These are phyloP conservation scores for Globisporangium megalacanthum DNA, from an alignment of 352 stramenopile genomes.

Conservation along the genomic window DNA sequence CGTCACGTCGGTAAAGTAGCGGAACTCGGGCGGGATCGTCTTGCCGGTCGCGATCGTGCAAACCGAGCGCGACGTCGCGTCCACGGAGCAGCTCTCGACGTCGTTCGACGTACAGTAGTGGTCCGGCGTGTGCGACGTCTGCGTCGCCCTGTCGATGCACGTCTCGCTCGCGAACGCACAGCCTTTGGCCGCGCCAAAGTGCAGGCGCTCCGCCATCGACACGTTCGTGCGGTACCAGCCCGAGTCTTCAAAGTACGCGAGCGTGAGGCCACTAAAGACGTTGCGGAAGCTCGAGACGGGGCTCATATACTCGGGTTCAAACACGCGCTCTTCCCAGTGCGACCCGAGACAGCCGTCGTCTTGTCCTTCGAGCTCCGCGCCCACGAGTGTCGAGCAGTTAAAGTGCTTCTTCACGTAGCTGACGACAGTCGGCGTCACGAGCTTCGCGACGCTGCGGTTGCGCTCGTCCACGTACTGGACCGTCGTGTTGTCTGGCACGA, in stretches of 20 bases:
- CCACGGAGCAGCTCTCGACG: slow-evolving; percentile 69
- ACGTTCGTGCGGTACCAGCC: slow-evolving; percentile 73
- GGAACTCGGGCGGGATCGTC: slow-evolving; percentile 40
- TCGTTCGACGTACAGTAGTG: slow-evolving; percentile 61
- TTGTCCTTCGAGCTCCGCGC: slow-evolving; percentile 77
- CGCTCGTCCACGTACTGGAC: slow-evolving; percentile 53
- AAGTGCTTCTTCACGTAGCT: slow-evolving; percentile 66
- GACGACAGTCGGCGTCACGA: slow-evolving; percentile 62
- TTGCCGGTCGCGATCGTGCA: slow-evolving; percentile 43
- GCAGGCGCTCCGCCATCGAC: slow-evolving; percentile 39
- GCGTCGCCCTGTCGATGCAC: slow-evolving; percentile 54
- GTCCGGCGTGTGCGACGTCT: slow-evolving; percentile 33
- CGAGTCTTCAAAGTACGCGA: slow-evolving; percentile 82
- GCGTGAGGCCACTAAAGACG: slow-evolving; percentile 57
- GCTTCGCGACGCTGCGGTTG: slow-evolving; percentile 47
- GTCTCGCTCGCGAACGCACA: slow-evolving; percentile 62
- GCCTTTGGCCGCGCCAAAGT: slow-evolving; percentile 61
- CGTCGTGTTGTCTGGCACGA: slow-evolving; percentile 31
- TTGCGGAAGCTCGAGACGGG: slow-evolving; percentile 74
- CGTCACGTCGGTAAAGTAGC: slow-evolving; percentile 53
- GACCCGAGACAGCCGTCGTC: slow-evolving; percentile 68
- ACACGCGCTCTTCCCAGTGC: slow-evolving; percentile 83
- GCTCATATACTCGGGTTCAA: slow-evolving; percentile 81
- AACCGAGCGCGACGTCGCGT: slow-evolving; percentile 59
- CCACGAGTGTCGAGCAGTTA: slow-evolving; percentile 42